These are phyloP conservation scores for Penicillium odoratum DNA, from an alignment of 495 filamentous ascomycete species.

Conservation along the genomic window DNA sequence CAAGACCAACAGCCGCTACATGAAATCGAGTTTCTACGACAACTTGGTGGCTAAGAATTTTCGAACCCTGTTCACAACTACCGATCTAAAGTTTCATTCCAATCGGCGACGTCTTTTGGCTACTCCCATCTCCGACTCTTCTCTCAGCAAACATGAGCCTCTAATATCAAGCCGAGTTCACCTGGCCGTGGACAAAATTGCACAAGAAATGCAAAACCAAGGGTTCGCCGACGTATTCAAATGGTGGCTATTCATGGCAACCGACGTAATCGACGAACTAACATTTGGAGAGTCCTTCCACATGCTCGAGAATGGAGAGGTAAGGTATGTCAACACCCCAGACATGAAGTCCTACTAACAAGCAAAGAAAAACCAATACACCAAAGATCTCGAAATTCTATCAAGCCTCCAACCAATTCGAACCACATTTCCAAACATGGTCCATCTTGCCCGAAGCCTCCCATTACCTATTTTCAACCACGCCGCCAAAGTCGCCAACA, in stretches of 20 bases:
- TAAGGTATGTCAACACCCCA: conserved; percentile 12
- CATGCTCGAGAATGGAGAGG: conserved; percentile 52
- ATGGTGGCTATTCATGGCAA: conserved; percentile 59
- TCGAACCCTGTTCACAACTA: conserved; percentile 36
- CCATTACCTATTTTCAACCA: conserved; percentile 21
- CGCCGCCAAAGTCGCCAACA: conserved; percentile 53
- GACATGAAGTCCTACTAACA: too few species aligned
- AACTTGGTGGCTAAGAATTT: conserved; percentile 12
- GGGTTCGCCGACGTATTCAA: conserved; percentile 49
- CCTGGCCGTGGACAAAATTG: conserved; percentile 35
- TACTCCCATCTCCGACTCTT: conserved; percentile 40
- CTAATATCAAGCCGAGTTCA: conserved; percentile 28
- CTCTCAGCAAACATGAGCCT: conserved; percentile 27
- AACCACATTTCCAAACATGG: conserved; percentile 32
- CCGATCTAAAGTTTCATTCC: conserved; percentile 31
- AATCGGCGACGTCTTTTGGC: conserved; percentile 36
- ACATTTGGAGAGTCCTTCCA: conserved; percentile 59
- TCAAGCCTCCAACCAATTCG: conserved; percentile 31
- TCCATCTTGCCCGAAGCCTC: conserved; percentile 16
- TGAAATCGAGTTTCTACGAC: conserved; percentile 27
- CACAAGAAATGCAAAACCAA: conserved; percentile 29
- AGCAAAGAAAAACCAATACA: conserved; percentile 43
- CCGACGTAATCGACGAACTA: conserved; percentile 56
- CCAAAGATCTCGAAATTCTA: conserved; percentile 33
- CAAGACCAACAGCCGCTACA: conserved; percentile 29